Conservation (phyloP, 495 filamentous ascomycete species). For the Xylaria longipes region DNA sequence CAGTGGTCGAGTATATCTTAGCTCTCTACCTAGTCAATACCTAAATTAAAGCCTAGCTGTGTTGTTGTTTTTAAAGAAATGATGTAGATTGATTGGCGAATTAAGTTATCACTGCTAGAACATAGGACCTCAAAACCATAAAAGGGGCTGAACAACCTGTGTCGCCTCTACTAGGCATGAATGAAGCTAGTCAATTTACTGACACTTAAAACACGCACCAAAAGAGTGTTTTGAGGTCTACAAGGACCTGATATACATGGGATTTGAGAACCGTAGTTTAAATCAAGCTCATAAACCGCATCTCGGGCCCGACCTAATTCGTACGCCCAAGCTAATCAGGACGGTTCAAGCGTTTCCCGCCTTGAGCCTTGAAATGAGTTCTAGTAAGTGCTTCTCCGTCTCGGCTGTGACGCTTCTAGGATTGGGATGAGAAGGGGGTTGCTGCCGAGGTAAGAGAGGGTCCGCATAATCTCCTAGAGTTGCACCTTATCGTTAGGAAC, state of each 20-base stretch:
- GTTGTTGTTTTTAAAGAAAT: neutral
- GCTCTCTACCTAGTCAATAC: neutral
- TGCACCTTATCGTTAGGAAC: neutral
- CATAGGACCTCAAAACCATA: neutral
- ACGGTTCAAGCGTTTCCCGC: neutral
- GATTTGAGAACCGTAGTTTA: neutral
- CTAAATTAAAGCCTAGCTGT: neutral
- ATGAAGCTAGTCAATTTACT: neutral
- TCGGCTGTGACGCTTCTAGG: slow-evolving; percentile 43
- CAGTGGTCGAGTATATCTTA: neutral
- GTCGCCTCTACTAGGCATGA: neutral
- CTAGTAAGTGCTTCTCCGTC: slow-evolving; percentile 41
- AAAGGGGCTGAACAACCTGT: neutral
- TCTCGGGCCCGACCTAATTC: neutral
- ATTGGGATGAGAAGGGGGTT: slow-evolving; percentile 39
- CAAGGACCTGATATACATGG: neutral
- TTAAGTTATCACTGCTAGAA: neutral
- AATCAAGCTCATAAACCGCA: neutral
- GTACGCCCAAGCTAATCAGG: neutral
- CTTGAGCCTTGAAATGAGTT: slow-evolving; percentile 43
- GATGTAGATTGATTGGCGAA: neutral
- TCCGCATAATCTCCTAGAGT: slow-evolving; percentile 48
- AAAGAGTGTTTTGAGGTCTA: neutral
- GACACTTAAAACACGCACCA: neutral
- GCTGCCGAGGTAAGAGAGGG: slow-evolving; percentile 45